phyloP scores from a whole-genome alignment of 306 rosid species.

The Prunus fruticosa region DNA sequence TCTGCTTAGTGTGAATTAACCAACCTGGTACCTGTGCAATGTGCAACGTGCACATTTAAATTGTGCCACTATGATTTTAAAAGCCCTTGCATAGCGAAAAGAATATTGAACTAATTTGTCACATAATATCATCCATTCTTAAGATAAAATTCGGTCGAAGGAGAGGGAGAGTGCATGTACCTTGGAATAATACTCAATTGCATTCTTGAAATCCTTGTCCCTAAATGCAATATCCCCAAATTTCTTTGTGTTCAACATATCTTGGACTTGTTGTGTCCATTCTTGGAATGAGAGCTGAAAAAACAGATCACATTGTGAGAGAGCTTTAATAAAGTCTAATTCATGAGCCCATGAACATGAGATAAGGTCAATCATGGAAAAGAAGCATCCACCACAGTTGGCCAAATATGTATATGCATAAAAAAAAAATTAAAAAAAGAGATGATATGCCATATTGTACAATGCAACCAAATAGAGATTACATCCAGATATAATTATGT shows the following conservation, averaged over 20 bases:
- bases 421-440: too few species aligned
- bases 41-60: background rate
- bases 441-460: background rate
- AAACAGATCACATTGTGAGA: background rate
- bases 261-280: slow-evolving; percentile 98
- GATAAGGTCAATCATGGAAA: background rate
- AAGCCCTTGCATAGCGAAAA: background rate
- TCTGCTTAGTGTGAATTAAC: background rate
- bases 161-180: slow-evolving; percentile 34
- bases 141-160: background rate
- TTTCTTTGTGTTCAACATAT: slow-evolving; percentile 86
- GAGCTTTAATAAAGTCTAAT: background rate
- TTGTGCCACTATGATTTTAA: background rate
- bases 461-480: background rate
- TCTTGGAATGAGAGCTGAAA: slow-evolving; percentile 96
- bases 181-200: slow-evolving; percentile 95
- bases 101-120: background rate
- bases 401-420: background rate
- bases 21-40: background rate
- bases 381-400: background rate
- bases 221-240: slow-evolving; percentile 94
- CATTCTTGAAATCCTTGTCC: slow-evolving; percentile 87
- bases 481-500: background rate
- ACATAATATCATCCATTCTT: background rate
- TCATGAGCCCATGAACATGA: background rate